Evolutionary conservation across 352 stramenopile genomes (phyloP), one percentile per base, ranked within the genome.

Genomic region (Phytophthora sojae): DNA sequence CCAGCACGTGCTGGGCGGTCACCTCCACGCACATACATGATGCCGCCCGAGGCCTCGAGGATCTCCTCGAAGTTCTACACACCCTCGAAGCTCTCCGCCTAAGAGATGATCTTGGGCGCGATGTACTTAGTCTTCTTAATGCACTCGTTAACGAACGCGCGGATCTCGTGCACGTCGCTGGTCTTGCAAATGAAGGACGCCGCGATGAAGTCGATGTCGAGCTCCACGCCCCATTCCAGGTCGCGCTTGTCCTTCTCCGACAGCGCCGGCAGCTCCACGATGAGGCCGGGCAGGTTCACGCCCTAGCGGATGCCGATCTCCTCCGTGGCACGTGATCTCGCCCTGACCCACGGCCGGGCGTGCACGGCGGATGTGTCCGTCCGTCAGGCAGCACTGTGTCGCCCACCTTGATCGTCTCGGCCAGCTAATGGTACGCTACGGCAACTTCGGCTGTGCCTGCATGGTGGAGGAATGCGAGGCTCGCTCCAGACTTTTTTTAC

Each of bases 171-270:
- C 50, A 99, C 96, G 77, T 99, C 97, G 15, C 82, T 89, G 6
- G 94, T 93, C 81, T 99, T 99, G 59, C 96, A 90, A 61, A 99
- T 97, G 76, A 99, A 99, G 21, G 96, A 99, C 17, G 97, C 97
- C 2, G 97, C 97, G 73, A 99, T 98, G 64, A 99, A 99, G 75
- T 99, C 97, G 42, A 99, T 92, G 76, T 98, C 93, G 73, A 99
- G 91, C 71, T 97, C 62, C 7, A 99, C 89, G 45, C 97, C 97
- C 78, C 96, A 99, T 49, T 97, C 90, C 17, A 99, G 69, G 78
- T 99, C 96, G 32, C 85, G 59, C 67, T 98, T 96, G 88, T 99
- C 97, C 85, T 99, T 99, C 7, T 98, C 91, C n/a, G 95, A 99
- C 4, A 99, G 81, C n/a, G 97, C 97, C 0, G 97, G 97, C 29